Conservation (phyloP, 1,284 basidiomycete genomes). For the Coriolopsis trogii region DNA sequence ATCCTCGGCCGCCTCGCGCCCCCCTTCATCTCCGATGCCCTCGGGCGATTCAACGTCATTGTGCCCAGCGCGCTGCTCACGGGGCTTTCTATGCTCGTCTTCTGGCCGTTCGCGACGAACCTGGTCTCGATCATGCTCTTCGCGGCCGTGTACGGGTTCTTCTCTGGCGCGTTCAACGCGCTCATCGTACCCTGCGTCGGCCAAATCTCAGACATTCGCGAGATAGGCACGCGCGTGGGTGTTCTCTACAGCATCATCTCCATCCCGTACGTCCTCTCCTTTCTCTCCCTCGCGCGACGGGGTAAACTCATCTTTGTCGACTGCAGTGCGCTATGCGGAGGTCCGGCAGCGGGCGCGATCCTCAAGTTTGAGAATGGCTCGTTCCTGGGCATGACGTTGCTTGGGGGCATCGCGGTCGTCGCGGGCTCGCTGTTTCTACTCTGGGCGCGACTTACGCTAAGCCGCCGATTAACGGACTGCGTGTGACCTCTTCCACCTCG, state of each 20-base stretch:
- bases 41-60: constrained; percentile 61
- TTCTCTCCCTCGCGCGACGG: background rate
- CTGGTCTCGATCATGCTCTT: constrained; percentile 50
- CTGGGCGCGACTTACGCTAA: constrained; percentile 47
- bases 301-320: background rate
- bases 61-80: constrained; percentile 60
- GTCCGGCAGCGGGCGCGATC: constrained; percentile 60
- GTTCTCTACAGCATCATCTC: constrained; percentile 63
- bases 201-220: constrained; percentile 47
- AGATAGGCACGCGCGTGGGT: constrained; percentile 63
- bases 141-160: constrained; percentile 55
- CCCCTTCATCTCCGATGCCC: constrained; percentile 58
- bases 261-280: constrained; percentile 55
- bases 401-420: constrained; percentile 59
- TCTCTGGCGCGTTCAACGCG: constrained; percentile 38
- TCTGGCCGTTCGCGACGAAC: constrained; percentile 53
- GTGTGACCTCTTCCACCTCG: background rate
- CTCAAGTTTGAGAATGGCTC: constrained; percentile 46
- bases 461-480: constrained; percentile 24
- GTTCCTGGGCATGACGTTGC: constrained; percentile 56
- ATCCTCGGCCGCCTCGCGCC: constrained; percentile 62
- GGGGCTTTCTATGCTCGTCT: constrained; percentile 55
- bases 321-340: constrained; percentile 59
- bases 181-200: constrained; percentile 36
- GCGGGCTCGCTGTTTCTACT: constrained; percentile 58